A percentile compares a stretch with the other conserved stretches of the same genome.
Conservation (phyloP, 768 basidiomycete species). For the Suillus hirtellus region DNA sequence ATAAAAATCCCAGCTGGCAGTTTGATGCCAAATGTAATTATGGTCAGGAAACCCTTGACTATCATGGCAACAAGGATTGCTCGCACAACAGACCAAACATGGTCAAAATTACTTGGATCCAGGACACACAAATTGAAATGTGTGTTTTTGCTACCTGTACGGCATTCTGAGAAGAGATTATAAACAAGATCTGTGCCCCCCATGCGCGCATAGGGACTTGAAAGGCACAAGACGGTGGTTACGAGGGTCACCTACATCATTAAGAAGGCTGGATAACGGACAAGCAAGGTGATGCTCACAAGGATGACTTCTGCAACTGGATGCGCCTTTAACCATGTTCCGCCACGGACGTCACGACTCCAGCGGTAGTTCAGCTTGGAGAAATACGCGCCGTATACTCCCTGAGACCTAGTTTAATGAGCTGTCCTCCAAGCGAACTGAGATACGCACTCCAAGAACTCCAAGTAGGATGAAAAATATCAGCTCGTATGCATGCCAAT, state of each 20-base stretch:
- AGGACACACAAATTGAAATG: constrained; percentile 72
- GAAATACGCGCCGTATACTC: constrained; percentile 92
- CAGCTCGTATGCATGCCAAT: constrained; percentile 92
- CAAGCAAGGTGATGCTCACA: constrained; percentile 43
- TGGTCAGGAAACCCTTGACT: constrained; percentile 77
- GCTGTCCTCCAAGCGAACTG: not conserved
- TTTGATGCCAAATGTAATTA: constrained; percentile 93
- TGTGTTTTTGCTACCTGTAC: constrained; percentile 49
- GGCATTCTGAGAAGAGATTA: constrained; percentile 88
- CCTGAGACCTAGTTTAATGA: constrained; percentile 45
- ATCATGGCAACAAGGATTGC: constrained; percentile 76
- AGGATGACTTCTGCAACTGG: constrained; percentile 83
- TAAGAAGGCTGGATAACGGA: constrained; percentile 15
- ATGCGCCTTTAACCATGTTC: constrained; percentile 77
- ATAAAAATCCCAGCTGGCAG: constrained; percentile 95
- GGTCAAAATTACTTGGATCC: constrained; percentile 53
- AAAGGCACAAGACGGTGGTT: constrained; percentile 78
- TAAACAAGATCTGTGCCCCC: constrained; percentile 95
- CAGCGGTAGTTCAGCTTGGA: constrained; percentile 90
- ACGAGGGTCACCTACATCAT: constrained; percentile 65
- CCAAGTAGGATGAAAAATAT: constrained; percentile 84
- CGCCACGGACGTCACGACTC: constrained; percentile 79
- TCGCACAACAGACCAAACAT: constrained; percentile 62
- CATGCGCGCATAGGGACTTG: constrained; percentile 91
- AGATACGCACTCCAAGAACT: constrained; percentile 71